These are phyloP conservation scores for Fraxinus albicans DNA, from an alignment of 305 asterid genomes.

Conservation along the genomic window DNA sequence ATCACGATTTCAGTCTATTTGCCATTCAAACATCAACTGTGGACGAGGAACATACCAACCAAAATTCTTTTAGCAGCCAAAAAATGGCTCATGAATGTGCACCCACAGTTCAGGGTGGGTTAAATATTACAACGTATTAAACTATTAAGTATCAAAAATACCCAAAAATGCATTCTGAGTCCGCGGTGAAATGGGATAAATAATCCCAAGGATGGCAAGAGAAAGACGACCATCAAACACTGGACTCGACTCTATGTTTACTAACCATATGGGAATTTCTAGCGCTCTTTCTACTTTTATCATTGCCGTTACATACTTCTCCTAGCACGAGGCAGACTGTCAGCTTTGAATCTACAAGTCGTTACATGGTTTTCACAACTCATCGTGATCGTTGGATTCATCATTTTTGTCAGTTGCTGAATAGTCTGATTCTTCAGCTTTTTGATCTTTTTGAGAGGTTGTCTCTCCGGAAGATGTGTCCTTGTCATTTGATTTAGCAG, in stretches of 20 bases:
- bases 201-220: constrained; percentile 25
- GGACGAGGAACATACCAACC: neutral
- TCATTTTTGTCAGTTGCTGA: constrained; percentile 33
- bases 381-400: constrained; percentile 55
- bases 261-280: constrained; percentile 26
- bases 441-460: constrained; percentile 41
- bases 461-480: constrained; percentile 52
- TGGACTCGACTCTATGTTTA: constrained; percentile 38
- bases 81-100: constrained; percentile 25
- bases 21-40: neutral
- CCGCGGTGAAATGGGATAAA: constrained; percentile 15
- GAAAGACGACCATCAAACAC: constrained; percentile 39
- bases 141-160: neutral
- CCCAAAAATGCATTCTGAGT: neutral
- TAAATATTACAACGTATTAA: neutral
- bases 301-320: constrained; percentile 24
- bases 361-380: constrained; percentile 49
- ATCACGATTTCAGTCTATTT: neutral
- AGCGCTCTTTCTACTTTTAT: constrained; percentile 24
- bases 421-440: constrained; percentile 38
- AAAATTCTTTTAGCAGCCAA: constrained; percentile 15
- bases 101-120: neutral
- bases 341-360: constrained; percentile 19
- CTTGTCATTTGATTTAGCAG: constrained; percentile 41
- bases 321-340: constrained; percentile 18